Base-by-base conservation (phyloP, 805 yeast species). In the Saitoella complicata region DNA sequence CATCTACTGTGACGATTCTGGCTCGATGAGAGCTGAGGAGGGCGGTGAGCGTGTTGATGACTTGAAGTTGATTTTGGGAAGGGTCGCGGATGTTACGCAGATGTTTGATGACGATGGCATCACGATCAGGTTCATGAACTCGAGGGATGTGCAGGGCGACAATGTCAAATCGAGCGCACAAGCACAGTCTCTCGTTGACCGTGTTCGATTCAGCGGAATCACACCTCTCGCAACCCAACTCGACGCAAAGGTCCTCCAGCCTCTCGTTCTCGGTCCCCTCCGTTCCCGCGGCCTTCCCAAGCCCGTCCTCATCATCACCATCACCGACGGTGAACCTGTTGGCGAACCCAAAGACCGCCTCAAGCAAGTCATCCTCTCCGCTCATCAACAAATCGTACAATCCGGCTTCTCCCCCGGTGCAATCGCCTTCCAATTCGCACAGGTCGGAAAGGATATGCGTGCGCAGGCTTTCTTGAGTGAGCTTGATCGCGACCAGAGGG, bases 251-350 rank as follows among this genome's bases (percentile, higher is more conserved):
- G 54, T 58, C 38, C 42, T 58, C 33, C 57, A 57, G 31, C 61
- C 61, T 4, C 46, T 57, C 12, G 54, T 58, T 31, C 32, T 54
- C 32, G 45, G 49, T 7, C 56, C 55, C 6, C 54, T 54, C 13
- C 46, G 50, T 13, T 32, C 47, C 35, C 50, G 52, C 29, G 43
- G 45, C 5, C 44, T 58, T 33, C 42, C 45, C 40, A 58, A 58
- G 51, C 61, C 61, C 4, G 58, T 58, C 4, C 44, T 58, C 40
- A 48, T 58, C 32, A 55, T 58, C 38, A 38, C 56, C 13, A 50
- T 58, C 44, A 58, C 61, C 11, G 62, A 58, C 38, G 61, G 61
- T 9, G 52, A 49, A 41, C 62, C 61, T 8, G 59, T 59, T 7
- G 61, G 60, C n/a, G 62, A 58, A 42, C 46, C 49, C 31, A 35